Conservation (phyloP, 1,139 yeast genomes). For the Blastobotrys petasosporus region DNA sequence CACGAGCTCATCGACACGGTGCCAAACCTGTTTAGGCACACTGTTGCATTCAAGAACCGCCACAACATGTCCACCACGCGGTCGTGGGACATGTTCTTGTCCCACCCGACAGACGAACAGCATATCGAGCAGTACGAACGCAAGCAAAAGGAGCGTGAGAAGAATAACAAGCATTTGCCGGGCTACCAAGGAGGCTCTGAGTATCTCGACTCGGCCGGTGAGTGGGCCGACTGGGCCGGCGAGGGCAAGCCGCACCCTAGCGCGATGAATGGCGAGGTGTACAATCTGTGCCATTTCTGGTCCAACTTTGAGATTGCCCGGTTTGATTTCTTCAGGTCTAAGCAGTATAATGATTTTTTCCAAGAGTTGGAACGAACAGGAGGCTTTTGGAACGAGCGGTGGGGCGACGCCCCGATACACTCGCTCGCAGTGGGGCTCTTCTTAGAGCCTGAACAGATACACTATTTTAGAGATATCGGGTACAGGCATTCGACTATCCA, state of each 20-base stretch:
- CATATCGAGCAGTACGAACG: constrained; percentile 22
- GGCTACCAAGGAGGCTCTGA: background rate
- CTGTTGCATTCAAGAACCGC: constrained; percentile 53
- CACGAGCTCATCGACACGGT: constrained; percentile 65
- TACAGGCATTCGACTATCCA: constrained; percentile 65
- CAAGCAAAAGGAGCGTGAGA: constrained; percentile 28
- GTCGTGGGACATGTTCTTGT: constrained; percentile 35
- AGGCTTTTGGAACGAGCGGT: constrained; percentile 77
- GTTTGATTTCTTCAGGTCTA: constrained; percentile 68
- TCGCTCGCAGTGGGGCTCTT: constrained; percentile 68
- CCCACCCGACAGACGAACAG: constrained; percentile 21
- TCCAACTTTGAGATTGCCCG: constrained; percentile 77
- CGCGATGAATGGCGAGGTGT: constrained; percentile 57
- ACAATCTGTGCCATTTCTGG: constrained; percentile 89
- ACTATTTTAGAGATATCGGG: constrained; percentile 87
- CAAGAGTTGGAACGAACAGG: constrained; percentile 60
- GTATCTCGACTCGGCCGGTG: background rate
- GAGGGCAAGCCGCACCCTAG: constrained; percentile 28
- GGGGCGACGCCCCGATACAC: constrained; percentile 93
- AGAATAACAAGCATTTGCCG: constrained; percentile 11
- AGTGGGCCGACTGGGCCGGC: constrained; percentile 14
- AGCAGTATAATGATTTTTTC: constrained; percentile 61
- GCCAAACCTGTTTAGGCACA: constrained; percentile 56
- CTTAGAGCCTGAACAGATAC: constrained; percentile 61
- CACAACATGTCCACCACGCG: constrained; percentile 45